These are phyloP conservation scores for Aspergillus neoniger DNA, from an alignment of 2,329 filamentous ascomycete species.

Conservation along the genomic window DNA sequence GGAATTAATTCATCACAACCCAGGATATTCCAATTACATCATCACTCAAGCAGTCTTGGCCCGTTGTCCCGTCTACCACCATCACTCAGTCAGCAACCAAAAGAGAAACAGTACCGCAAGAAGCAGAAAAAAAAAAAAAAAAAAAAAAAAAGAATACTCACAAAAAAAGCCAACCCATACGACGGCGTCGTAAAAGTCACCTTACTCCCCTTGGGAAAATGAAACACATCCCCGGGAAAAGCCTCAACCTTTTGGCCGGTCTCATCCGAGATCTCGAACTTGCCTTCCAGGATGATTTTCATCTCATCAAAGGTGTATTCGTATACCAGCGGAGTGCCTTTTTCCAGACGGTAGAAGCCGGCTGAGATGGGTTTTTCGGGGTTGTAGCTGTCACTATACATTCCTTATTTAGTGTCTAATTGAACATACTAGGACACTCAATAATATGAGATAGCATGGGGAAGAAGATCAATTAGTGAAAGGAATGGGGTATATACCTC, in stretches of 20 bases:
- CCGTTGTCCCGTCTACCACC: slow-evolving; percentile 34
- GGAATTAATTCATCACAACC: background rate
- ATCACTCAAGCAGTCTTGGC: slow-evolving; percentile 28
- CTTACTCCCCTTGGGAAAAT: slow-evolving; percentile 66
- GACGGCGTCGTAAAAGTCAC: slow-evolving; percentile 66
- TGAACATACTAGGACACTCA: no score
- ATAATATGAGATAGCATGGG: no score
- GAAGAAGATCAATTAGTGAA: background rate
- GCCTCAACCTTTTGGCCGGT: slow-evolving; percentile 62
- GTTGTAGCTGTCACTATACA: slow-evolving; percentile 54
- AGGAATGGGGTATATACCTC: slow-evolving; percentile 41
- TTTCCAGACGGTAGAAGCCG: slow-evolving; percentile 68
- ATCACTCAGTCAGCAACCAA: background rate
- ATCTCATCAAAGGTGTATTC: slow-evolving; percentile 72
- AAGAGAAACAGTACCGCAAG: no score
- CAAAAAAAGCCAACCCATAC: slow-evolving; percentile 63
- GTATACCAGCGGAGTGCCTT: slow-evolving; percentile 68
- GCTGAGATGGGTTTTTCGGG: slow-evolving; percentile 61
- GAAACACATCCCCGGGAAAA: slow-evolving; percentile 66
- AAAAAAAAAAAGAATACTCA: slow-evolving; percentile 22
- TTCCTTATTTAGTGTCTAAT: background rate
- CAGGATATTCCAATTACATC: slow-evolving; percentile 8
- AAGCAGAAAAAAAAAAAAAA: background rate
- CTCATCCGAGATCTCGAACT: slow-evolving; percentile 65
- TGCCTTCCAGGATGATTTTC: slow-evolving; percentile 71